Base-by-base conservation (phyloP, 2,329 filamentous ascomycete species). In the Epichloe sylvatica region DNA sequence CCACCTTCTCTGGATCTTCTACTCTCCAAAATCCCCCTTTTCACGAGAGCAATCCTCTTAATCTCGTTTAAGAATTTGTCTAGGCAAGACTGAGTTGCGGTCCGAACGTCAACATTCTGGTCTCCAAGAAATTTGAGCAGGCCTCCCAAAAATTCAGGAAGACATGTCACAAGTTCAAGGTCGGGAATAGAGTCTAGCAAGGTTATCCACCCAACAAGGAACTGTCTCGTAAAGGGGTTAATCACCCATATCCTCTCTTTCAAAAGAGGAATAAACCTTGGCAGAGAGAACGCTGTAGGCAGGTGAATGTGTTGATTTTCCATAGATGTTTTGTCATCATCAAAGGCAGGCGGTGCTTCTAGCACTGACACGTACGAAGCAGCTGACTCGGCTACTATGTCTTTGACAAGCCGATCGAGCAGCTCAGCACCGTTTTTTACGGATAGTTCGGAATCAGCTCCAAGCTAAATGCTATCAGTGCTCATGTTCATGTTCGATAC, bases 391-490 rank as follows among this genome's bases (percentile, higher is more conserved):
- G 90, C 86, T 3, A 97, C 89, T 53, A 97, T 95, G 60, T 97
- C 90, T 67, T 96, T 96, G 61, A 98, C 83, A 45, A 98, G 76
- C 33, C 92, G 85, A 67, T 98, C 92, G 8, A 98, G 76, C 45
- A 98, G 76, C 64, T 98, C 92, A 21, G 92, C 92, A 30, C 92
- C 92, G 62, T 98, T 98, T 68, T 98, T 98, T 51, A 98, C 94
- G 0, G 91, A 97, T 5, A 96, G 73, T 64, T 98, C 94, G 0
- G 90, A 91, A 65, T 98, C 92, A 45, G 92, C 92, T 15, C 91
- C 90, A 58, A 98, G 79, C 90, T 95, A 60, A 17, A 49, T 21
- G 8, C 19, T 44, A 15, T 44, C 23, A 52, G 51, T 49, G 25
- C 37, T 25, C 43, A 46, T 46, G 30, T 9, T 17, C 47, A 30